Conservation (phyloP, 805 yeast species). For the Ogataea siamensis region DNA sequence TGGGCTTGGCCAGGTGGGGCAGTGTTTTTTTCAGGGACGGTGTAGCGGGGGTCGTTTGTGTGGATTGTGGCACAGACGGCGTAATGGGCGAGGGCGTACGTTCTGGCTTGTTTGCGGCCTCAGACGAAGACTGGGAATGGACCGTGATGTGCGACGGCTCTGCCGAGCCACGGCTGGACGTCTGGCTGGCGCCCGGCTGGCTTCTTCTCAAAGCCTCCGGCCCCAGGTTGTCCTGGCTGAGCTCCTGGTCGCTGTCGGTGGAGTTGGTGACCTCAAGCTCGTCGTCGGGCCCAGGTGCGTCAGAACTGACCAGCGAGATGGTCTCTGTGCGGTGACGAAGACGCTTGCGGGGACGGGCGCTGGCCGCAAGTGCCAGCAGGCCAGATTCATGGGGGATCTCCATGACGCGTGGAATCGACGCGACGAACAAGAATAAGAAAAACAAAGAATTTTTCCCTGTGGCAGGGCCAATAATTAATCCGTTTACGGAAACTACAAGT, state of each 20-base stretch:
- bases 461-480: slow-evolving; percentile 10
- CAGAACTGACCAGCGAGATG: slow-evolving; percentile 4
- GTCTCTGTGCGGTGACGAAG: slow-evolving; percentile 6
- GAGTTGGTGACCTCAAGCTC: slow-evolving; percentile 13
- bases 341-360: slow-evolving; percentile 7
- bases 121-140: not conserved
- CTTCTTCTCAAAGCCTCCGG: slow-evolving; percentile 1
- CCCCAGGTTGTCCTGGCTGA: slow-evolving; percentile 4
- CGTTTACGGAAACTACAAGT: not conserved
- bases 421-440: slow-evolving; percentile 3
- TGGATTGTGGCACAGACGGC: slow-evolving; percentile 2
- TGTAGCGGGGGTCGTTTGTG: not conserved
- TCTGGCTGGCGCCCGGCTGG: no score
- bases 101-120: not conserved
- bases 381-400: slow-evolving; percentile 6
- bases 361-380: slow-evolving; percentile 4
- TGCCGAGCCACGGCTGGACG: no score
- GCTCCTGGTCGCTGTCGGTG: slow-evolving; percentile 12
- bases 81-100: not conserved
- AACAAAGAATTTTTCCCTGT: slow-evolving; percentile 2
- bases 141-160: not conserved
- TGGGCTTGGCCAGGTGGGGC: slow-evolving; percentile 1
- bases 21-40: not conserved
- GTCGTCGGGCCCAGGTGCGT: not conserved
- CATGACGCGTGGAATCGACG: slow-evolving; percentile 10